Evolutionary conservation across 805 yeast genomes (phyloP).

Genomic region (Ogataea parapolymorpha): DNA sequence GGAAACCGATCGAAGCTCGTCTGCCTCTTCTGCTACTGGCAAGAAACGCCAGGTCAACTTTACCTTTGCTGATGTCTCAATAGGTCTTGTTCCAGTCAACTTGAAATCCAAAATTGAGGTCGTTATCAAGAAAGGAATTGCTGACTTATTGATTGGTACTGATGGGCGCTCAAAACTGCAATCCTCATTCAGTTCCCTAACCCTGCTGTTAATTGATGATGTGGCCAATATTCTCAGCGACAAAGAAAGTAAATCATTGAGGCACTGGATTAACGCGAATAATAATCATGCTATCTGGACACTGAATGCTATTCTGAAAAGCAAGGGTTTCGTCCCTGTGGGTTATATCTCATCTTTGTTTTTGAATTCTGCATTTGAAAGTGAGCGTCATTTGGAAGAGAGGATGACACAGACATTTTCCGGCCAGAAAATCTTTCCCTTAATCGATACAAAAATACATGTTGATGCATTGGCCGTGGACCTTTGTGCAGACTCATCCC

Average conservation of each 20-base stretch:
- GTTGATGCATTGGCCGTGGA: constrained; percentile 48
- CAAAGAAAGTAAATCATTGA: constrained; percentile 22
- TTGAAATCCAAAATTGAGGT: constrained; percentile 52
- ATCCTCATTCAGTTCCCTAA: constrained; percentile 45
- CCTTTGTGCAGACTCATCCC: constrained; percentile 81
- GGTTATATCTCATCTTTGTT: constrained; percentile 43
- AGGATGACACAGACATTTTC: constrained; percentile 1
- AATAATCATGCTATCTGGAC: constrained; percentile 34
- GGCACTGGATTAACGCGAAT: constrained; percentile 24
- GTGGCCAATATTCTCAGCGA: constrained; percentile 32
- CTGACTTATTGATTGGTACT: constrained; percentile 40
- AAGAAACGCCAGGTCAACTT: constrained; percentile 24
- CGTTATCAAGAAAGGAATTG: constrained; percentile 50
- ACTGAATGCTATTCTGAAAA: constrained; percentile 37
- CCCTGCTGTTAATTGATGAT: constrained; percentile 66
- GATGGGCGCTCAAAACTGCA: constrained; percentile 23
- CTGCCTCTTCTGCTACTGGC: not conserved
- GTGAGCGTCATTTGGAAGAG: constrained; percentile 12
- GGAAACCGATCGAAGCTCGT: not conserved
- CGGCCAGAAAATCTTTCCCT: constrained; percentile 21
- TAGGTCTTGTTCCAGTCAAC: constrained; percentile 64
- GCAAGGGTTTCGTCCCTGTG: constrained; percentile 52
- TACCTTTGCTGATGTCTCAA: constrained; percentile 47
- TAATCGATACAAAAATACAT: constrained; percentile 44
- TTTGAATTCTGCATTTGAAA: constrained; percentile 27